Base-by-base conservation (phyloP, 2,329 filamentous ascomycete genomes). In the Pseudogymnoascus pannorum region DNA sequence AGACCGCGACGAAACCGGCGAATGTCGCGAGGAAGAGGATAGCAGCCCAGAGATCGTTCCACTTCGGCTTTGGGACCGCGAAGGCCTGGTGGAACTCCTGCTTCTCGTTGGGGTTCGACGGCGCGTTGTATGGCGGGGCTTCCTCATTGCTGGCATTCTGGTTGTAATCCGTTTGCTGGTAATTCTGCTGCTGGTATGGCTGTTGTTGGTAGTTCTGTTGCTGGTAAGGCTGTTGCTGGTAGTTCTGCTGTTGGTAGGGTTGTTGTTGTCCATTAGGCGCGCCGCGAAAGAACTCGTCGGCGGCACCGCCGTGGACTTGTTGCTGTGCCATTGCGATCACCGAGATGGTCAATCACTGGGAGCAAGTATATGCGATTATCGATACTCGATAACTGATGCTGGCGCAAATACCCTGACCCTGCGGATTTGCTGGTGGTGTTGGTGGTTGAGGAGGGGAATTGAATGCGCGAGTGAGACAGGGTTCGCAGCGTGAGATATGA, bases 31-130 rank as follows among this genome's bases (percentile, higher is more conserved):
- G 79, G 67, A 95, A 83, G 70, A 97, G 77, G 40, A 95, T 76
- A 3, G 88, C 92, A 3, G 92, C 92, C 93, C 92, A 97, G 24
- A 89, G 72, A 72, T 97, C 93, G 70, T 97, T 91, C 76, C 82
- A 96, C 73, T 93, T 95, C n/a, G 91, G 91, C 65, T 79, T 86
- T 59, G 90, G 83, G 59, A 97, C 75, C 74, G 87, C 87, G 79
- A 97, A 97, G 1, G 86, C 84, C 70, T 97, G 83, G 18, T 93
- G 85, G 71, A 95, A 97, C 60, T 58, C 65, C 11, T 65, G 57
- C 48, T 70, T 68, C 38, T 42, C 38, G 38, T 42, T 42, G 38
- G 38, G 38, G 38, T 22, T 42, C 9, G 38, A 12, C 9, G 38
- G 38, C 18, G 38, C 18, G 38, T 42, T 22, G 38, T 42, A 42